Evolutionary conservation across 2,329 filamentous ascomycete genomes (phyloP).

Genomic region (Myriosclerotinia scirpicola): DNA sequence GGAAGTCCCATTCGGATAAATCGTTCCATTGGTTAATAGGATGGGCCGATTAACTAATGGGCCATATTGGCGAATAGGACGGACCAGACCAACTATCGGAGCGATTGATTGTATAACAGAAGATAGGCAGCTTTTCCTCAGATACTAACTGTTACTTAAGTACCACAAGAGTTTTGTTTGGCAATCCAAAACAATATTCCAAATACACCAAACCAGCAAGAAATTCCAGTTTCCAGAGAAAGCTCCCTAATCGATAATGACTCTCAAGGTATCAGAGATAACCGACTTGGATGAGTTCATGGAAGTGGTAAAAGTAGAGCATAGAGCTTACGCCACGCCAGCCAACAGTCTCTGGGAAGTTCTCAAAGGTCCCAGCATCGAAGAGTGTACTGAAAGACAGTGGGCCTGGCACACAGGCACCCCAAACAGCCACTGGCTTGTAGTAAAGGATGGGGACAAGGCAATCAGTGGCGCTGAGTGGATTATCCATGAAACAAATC

Average conservation of each 20-base stretch:
- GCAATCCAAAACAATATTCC: background rate
- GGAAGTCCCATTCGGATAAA: no score
- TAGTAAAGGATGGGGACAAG: conserved; percentile 6
- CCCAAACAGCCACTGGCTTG: conserved; percentile 7
- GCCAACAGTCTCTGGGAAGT: conserved; percentile 5
- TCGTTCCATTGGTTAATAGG: no score
- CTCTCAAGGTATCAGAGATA: background rate
- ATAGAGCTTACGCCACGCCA: conserved; percentile 11
- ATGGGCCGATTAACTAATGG: no score
- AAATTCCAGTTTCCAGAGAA: background rate
- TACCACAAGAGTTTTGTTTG: background rate
- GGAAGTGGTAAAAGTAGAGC: background rate
- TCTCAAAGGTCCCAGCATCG: background rate
- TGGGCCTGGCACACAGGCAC: background rate
- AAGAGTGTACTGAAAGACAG: background rate
- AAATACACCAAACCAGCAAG: background rate
- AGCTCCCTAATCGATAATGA: background rate
- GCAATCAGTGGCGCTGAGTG: conserved; percentile 5
- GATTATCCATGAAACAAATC: background rate
- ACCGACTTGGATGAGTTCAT: background rate
- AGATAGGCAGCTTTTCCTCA: background rate
- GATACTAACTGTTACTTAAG: background rate
- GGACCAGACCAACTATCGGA: no score
- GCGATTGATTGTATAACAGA: no score
- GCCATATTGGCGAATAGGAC: no score